A percentile compares a stretch with the other conserved stretches of the same genome.
These are phyloP conservation scores for Daedaleopsis nitida DNA, from an alignment of 768 basidiomycete species.

Conservation along the genomic window DNA sequence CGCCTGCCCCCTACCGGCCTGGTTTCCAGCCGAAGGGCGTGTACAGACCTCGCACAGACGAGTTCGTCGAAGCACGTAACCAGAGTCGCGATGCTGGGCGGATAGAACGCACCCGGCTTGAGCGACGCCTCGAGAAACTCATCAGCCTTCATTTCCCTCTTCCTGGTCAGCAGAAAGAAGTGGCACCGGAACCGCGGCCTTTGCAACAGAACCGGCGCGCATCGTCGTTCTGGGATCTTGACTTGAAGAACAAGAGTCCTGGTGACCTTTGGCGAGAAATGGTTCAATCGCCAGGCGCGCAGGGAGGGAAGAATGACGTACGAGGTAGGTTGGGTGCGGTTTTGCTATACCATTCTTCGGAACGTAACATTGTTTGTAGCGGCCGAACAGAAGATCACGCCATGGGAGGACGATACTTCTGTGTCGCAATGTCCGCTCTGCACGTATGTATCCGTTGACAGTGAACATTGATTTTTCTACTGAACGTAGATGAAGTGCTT, in stretches of 20 bases:
- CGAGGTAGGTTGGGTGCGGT: conserved; percentile 50
- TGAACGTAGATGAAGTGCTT: conserved; percentile 41
- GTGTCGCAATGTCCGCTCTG: conserved; percentile 87
- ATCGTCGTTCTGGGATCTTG: conserved; percentile 77
- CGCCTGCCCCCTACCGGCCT: conserved; percentile 72
- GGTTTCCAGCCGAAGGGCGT: conserved; percentile 95
- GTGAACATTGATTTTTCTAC: neutral
- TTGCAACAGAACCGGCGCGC: conserved; percentile 41
- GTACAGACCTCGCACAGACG: conserved; percentile 77
- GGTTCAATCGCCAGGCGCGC: conserved; percentile 42
- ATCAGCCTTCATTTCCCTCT: conserved; percentile 68
- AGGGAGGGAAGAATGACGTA: conserved; percentile 59
- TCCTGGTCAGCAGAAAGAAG: conserved; percentile 20
- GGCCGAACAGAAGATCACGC: conserved; percentile 90
- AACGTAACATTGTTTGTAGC: conserved; percentile 38
- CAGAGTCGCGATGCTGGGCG: conserved; percentile 47
- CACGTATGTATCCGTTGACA: conserved; percentile 48
- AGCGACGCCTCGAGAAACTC: conserved; percentile 87
- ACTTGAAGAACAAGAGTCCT: conserved; percentile 62
- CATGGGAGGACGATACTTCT: conserved; percentile 85
- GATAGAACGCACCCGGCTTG: conserved; percentile 82
- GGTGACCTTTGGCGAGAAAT: conserved; percentile 73
- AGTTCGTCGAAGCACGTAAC: conserved; percentile 59
- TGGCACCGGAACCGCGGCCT: conserved; percentile 11
- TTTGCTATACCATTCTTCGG: neutral